phyloP scores from a whole-genome alignment of 352 stramenopile genomes.

The Saprolegnia diclina region DNA sequence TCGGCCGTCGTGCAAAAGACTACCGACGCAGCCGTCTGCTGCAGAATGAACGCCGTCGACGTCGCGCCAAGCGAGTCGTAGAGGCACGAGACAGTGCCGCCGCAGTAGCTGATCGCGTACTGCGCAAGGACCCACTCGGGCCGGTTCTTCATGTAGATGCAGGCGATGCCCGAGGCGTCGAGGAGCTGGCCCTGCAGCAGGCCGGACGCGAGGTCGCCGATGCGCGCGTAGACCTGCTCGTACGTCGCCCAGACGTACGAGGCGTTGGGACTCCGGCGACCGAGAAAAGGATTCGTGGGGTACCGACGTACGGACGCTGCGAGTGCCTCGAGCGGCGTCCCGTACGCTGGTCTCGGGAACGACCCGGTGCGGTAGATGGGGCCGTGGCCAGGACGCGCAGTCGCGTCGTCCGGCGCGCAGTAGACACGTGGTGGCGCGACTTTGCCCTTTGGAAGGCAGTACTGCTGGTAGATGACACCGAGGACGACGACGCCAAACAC shows the following conservation, averaged over 20 bases:
- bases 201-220: constrained; percentile 32
- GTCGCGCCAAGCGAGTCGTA: constrained; percentile 72
- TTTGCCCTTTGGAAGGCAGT: neutral
- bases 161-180: constrained; percentile 67
- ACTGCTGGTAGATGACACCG: neutral
- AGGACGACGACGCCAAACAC: neutral
- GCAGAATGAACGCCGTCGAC: constrained; percentile 59
- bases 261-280: neutral
- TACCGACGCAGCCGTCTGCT: constrained; percentile 60
- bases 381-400: neutral
- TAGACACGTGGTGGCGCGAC: neutral
- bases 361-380: neutral
- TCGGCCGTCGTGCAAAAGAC: constrained; percentile 56
- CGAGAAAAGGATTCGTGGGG: constrained; percentile 18
- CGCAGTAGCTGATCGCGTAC: constrained; percentile 53
- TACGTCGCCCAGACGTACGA: neutral
- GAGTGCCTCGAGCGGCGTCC: constrained; percentile 32
- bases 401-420: neutral
- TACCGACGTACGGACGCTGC: constrained; percentile 26
- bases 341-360: constrained; percentile 6
- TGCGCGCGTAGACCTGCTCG: constrained; percentile 29
- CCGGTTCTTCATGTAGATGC: constrained; percentile 96
- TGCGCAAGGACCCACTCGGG: constrained; percentile 85
- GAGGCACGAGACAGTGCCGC: constrained; percentile 54
- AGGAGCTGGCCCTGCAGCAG: constrained; percentile 32